Conservation (phyloP, 768 basidiomycete species). For the Lactarius hengduanensis region DNA sequence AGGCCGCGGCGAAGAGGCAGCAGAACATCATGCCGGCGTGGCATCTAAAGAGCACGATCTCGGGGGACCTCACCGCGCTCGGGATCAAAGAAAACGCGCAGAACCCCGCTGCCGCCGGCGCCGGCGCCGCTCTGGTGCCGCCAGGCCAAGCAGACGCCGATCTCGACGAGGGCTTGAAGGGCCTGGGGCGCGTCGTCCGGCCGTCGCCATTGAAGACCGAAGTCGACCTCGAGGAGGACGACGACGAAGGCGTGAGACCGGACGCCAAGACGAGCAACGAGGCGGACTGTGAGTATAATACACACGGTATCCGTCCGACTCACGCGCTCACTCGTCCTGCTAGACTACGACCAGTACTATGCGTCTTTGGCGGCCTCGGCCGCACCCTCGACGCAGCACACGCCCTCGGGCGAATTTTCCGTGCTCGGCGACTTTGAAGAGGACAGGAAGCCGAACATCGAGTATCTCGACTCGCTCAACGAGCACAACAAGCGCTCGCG, state of each 20-base stretch:
- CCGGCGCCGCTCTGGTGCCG: constrained; percentile 31
- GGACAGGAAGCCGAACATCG: constrained; percentile 63
- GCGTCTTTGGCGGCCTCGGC: constrained; percentile 69
- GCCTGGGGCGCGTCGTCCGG: constrained; percentile 45
- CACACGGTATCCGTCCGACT: background rate
- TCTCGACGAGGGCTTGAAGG: constrained; percentile 66
- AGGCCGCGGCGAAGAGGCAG: constrained; percentile 80
- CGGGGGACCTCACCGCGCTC: constrained; percentile 85
- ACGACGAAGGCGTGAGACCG: constrained; percentile 45
- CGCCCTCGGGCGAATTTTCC: constrained; percentile 50
- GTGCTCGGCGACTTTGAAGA: constrained; percentile 59
- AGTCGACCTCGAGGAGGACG: constrained; percentile 33
- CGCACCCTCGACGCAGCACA: constrained; percentile 56
- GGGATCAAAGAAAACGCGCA: constrained; percentile 74
- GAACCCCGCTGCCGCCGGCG: constrained; percentile 31
- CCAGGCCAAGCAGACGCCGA: constrained; percentile 28
- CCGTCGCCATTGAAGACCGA: constrained; percentile 43
- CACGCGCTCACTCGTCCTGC: background rate
- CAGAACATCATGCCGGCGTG: constrained; percentile 93
- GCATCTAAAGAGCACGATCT: constrained; percentile 95
- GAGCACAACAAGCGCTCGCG: constrained; percentile 74
- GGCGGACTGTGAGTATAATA: constrained; percentile 57
- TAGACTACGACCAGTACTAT: constrained; percentile 83
- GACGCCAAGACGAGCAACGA: constrained; percentile 47
- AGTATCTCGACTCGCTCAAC: constrained; percentile 67